phyloP scores from a whole-genome alignment of 495 filamentous ascomycete species.

The Lasiosphaeria ovina region DNA sequence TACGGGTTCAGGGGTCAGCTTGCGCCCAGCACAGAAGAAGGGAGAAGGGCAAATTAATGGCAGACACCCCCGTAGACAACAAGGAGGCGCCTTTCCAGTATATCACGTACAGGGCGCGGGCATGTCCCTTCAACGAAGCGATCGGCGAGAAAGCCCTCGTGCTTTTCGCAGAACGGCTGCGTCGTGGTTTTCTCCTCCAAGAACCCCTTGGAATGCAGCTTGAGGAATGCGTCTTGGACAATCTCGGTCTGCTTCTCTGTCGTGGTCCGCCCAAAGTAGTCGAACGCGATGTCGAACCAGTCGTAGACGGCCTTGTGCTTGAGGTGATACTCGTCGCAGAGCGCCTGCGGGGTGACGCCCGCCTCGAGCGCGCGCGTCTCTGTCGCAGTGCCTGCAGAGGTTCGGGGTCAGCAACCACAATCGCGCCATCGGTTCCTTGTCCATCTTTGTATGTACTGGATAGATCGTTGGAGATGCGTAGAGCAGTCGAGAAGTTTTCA shows the following conservation, averaged over 20 bases:
- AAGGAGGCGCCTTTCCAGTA: no score
- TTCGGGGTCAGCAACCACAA: background rate
- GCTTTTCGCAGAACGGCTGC: slow-evolving; percentile 85
- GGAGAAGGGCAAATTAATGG: background rate
- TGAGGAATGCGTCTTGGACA: slow-evolving; percentile 78
- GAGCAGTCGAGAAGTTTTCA: background rate
- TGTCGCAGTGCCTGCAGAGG: slow-evolving; percentile 63
- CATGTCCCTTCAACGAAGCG: slow-evolving; percentile 92
- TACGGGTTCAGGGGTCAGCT: slow-evolving; percentile 22
- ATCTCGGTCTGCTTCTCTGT: slow-evolving; percentile 80
- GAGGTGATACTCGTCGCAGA: slow-evolving; percentile 83
- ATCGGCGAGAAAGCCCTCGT: slow-evolving; percentile 84
- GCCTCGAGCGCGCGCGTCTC: slow-evolving; percentile 63
- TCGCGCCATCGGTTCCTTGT: slow-evolving; percentile 42
- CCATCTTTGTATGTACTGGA: background rate
- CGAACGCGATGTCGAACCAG: slow-evolving; percentile 79
- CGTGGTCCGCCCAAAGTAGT: slow-evolving; percentile 80
- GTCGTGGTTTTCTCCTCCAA: slow-evolving; percentile 70
- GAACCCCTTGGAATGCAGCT: slow-evolving; percentile 75
- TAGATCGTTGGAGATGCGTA: background rate
- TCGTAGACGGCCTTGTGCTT: slow-evolving; percentile 83
- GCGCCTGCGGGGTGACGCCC: slow-evolving; percentile 61
- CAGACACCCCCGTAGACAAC: background rate
- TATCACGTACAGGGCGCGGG: slow-evolving; percentile 55
- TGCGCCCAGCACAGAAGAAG: slow-evolving; percentile 47